Percentiles rank a stretch among this genome's conserved stretches.
Evolutionary conservation across 805 yeast species (phyloP).

Genomic region (Candida tallmaniae): DNA sequence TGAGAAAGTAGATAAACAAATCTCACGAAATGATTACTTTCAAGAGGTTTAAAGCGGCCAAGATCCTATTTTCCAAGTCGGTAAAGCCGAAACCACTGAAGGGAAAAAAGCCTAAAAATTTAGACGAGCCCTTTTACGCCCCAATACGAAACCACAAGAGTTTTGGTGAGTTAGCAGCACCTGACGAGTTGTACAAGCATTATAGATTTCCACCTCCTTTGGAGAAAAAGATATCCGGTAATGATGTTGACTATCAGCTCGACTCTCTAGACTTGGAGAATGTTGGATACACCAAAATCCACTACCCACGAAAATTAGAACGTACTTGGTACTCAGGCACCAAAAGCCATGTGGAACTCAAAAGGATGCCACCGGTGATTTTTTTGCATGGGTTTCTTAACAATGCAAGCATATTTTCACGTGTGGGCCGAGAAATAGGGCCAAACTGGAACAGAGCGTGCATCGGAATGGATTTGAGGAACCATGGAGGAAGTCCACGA

Average conservation of each 20-base stretch:
- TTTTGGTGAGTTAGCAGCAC: too few relatives aligned
- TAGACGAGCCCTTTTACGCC: too few relatives aligned
- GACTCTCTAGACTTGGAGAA: conserved; percentile 1
- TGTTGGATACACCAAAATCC: conserved; percentile 4
- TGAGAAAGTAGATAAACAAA: too few relatives aligned
- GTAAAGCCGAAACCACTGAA: too few relatives aligned
- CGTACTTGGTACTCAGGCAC: conserved; percentile 9
- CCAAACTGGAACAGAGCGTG: conserved; percentile 27
- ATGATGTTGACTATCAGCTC: neutral
- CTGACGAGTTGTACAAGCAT: too few relatives aligned
- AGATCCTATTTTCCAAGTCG: too few relatives aligned
- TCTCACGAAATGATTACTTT: too few relatives aligned
- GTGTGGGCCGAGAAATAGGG: conserved; percentile 33
- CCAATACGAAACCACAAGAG: too few relatives aligned
- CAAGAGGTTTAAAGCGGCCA: too few relatives aligned
- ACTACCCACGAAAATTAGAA: conserved; percentile 7
- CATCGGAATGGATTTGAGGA: conserved; percentile 47
- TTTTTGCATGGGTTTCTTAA: conserved; percentile 57
- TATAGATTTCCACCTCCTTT: neutral
- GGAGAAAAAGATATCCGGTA: neutral
- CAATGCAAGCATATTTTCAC: conserved; percentile 38
- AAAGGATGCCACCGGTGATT: conserved; percentile 24
- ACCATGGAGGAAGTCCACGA: conserved; percentile 50
- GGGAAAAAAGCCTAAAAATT: too few relatives aligned
- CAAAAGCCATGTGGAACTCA: neutral